Evolutionary conservation across 106 monocot genomes (phyloP).

Genomic region (Apostasia shenzhenica): DNA sequence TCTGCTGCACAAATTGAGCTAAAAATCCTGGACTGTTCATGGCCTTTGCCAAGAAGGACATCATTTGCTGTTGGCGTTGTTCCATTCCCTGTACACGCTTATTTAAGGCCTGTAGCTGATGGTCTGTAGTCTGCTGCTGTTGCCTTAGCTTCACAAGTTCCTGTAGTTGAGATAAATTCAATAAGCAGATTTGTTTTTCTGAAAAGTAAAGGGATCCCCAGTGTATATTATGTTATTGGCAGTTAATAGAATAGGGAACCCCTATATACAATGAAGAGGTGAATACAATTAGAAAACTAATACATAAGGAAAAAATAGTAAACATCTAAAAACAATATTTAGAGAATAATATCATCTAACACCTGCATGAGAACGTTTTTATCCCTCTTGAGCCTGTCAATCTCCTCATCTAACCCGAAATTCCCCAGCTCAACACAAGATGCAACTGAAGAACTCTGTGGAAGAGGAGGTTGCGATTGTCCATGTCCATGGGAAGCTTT

Average conservation of each 20-base stretch:
- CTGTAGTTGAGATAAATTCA: neutral
- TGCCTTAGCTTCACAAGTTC: conserved; percentile 35
- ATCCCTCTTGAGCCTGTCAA: conserved; percentile 41
- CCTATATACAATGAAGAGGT: too few species aligned
- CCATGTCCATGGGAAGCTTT: conserved; percentile 31
- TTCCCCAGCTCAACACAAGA: conserved; percentile 41
- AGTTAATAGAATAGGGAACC: too few species aligned
- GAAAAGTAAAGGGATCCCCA: too few species aligned
- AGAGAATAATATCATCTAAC: too few species aligned
- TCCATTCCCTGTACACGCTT: conserved; percentile 41
- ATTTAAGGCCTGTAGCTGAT: conserved; percentile 23
- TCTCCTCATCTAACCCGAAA: conserved; percentile 38
- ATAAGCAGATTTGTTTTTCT: too few species aligned
- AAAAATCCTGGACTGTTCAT: conserved; percentile 28
- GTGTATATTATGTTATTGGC: too few species aligned
- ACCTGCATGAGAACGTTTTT: conserved; percentile 36
- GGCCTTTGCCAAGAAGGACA: conserved; percentile 48
- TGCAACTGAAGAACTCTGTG: conserved; percentile 19
- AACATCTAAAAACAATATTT: too few species aligned
- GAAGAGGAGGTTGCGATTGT: conserved; percentile 19
- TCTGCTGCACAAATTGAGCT: conserved; percentile 28
- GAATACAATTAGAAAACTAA: too few species aligned
- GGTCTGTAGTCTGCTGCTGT: conserved; percentile 29
- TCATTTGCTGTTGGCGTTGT: conserved; percentile 36
- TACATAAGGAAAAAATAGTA: too few species aligned